Evolutionary conservation across 495 filamentous ascomycete genomes (phyloP).

Genomic region (Rhypophila decipiens): DNA sequence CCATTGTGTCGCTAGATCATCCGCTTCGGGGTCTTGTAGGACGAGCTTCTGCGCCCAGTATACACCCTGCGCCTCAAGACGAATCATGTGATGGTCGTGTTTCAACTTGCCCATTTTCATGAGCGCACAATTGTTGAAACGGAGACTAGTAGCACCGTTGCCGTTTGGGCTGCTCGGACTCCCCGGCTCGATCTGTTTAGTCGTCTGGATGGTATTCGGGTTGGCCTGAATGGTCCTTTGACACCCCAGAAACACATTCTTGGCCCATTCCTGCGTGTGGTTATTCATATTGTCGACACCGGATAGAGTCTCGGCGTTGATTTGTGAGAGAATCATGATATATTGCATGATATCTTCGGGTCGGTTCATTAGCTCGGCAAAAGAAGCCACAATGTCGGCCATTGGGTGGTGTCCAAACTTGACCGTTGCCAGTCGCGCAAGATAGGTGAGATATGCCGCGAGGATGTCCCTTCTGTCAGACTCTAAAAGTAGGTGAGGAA

Average conservation of each 20-base stretch:
- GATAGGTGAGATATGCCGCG: conserved; percentile 17
- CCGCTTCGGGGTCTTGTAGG: conserved; percentile 11
- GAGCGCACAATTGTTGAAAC: too few relatives aligned
- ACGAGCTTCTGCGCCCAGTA: conserved; percentile 26
- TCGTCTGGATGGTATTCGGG: not conserved
- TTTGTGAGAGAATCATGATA: conserved; percentile 17
- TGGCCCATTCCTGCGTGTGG: conserved; percentile 19
- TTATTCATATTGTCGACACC: conserved; percentile 8
- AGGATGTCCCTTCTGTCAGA: conserved; percentile 17
- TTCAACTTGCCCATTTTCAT: too few relatives aligned
- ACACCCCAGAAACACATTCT: conserved; percentile 20
- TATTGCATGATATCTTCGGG: conserved; percentile 22
- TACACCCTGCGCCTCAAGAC: conserved; percentile 19
- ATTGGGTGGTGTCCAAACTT: conserved; percentile 21
- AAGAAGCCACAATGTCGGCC: conserved; percentile 14
- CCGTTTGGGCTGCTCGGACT: too few relatives aligned
- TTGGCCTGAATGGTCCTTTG: conserved; percentile 8
- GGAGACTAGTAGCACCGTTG: too few relatives aligned
- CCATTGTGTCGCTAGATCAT: conserved; percentile 19
- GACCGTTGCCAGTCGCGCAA: conserved; percentile 11
- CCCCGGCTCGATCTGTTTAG: too few relatives aligned
- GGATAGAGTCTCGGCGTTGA: conserved; percentile 21
- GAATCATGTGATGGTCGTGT: conserved; percentile 22
- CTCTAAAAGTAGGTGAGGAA: conserved; percentile 22
- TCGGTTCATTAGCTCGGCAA: conserved; percentile 13